Evolutionary conservation across 2,329 filamentous ascomycete genomes (phyloP).

Genomic region (Aphanoascus verrucosus): DNA sequence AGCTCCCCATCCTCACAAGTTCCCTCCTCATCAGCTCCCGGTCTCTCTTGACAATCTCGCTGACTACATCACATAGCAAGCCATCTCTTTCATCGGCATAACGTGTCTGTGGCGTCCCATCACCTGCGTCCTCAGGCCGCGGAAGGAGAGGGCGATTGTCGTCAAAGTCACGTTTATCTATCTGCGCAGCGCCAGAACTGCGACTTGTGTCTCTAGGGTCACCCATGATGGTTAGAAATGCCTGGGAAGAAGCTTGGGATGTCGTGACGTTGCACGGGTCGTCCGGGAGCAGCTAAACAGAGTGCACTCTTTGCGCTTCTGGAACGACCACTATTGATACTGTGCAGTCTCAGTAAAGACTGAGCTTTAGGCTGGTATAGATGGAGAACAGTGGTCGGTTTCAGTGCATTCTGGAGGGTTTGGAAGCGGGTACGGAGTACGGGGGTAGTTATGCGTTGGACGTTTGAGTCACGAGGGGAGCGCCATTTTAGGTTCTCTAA

Average conservation of each 20-base stretch:
- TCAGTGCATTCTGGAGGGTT: too few relatives aligned
- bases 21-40: conserved; percentile 44
- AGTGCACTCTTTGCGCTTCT: too few relatives aligned
- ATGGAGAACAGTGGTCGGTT: too few relatives aligned
- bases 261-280: too few relatives aligned
- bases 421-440: too few relatives aligned
- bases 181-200: not conserved
- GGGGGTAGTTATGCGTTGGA: too few relatives aligned
- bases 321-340: too few relatives aligned
- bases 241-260: not conserved
- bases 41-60: conserved; percentile 50
- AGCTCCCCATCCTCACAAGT: conserved; percentile 45
- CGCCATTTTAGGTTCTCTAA: too few relatives aligned
- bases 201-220: not conserved
- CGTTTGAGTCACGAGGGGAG: too few relatives aligned
- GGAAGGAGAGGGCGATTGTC: conserved; percentile 27
- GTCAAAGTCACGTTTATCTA: conserved; percentile 41
- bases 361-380: too few relatives aligned
- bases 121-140: not conserved
- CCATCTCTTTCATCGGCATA: conserved; percentile 19
- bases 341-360: too few relatives aligned
- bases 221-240: not conserved
- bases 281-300: too few relatives aligned
- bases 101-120: not conserved
- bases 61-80: conserved; percentile 51